These are phyloP conservation scores for Beauveria sp. DNA, from an alignment of 2,329 filamentous ascomycete species.

Conservation along the genomic window DNA sequence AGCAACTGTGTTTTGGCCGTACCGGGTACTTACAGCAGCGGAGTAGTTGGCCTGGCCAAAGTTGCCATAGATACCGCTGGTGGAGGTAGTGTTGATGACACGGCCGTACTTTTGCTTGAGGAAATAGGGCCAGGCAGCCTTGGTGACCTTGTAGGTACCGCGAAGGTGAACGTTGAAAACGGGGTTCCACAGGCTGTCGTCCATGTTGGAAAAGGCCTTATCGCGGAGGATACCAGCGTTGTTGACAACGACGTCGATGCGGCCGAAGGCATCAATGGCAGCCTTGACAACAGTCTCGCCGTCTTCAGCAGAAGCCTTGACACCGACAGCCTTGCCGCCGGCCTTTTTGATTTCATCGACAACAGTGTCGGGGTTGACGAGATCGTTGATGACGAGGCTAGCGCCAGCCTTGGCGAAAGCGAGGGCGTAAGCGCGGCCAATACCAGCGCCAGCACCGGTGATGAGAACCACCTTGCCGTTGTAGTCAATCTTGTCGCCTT, in stretches of 20 bases:
- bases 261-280: slow-evolving; percentile 87
- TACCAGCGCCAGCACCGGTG: slow-evolving; percentile 82
- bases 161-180: slow-evolving; percentile 88
- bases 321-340: slow-evolving; percentile 83
- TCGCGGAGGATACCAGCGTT: slow-evolving; percentile 96
- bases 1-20: too few species aligned
- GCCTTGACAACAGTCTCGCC: slow-evolving; percentile 86
- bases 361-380: slow-evolving; percentile 83
- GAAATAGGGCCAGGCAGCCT: slow-evolving; percentile 96
- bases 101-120: slow-evolving; percentile 98
- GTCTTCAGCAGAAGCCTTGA: slow-evolving; percentile 90
- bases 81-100: slow-evolving; percentile 93
- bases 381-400: slow-evolving; percentile 86
- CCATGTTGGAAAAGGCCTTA: slow-evolving; percentile 98
- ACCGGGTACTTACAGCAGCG: slow-evolving; percentile 57
- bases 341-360: slow-evolving; percentile 87
- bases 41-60: slow-evolving; percentile 98
- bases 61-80: slow-evolving; percentile 96
- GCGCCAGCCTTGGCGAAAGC: slow-evolving; percentile 80
- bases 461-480: slow-evolving; percentile 78
- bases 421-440: slow-evolving; percentile 84
- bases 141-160: slow-evolving; percentile 93
- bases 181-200: slow-evolving; percentile 84
- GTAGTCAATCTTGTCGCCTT: slow-evolving; percentile 70
- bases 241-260: slow-evolving; percentile 93